Evolutionary conservation across 495 filamentous ascomycete genomes (phyloP), one percentile per base, ranked within the genome.

Genomic region (Talaromyces wortmannii): DNA sequence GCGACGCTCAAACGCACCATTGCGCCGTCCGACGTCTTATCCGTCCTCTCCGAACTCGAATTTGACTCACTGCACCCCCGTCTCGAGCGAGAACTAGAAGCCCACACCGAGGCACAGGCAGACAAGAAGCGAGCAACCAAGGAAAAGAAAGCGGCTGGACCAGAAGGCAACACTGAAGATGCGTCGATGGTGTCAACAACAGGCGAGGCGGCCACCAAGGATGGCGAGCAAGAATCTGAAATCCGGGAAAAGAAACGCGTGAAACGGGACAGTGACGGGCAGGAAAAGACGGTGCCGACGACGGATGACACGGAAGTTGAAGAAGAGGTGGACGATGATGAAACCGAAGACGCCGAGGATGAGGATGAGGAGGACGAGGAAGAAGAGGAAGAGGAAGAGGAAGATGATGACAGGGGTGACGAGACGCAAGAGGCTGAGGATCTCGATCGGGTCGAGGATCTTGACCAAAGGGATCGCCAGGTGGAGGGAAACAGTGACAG

Each of bases 1-100:
- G 76, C 72, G 46, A 80, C 78, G 13, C 81, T 85, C 60, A 88
- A 92, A 67, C 94, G 92, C 66, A 97, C 90, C 10, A 88, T 98
- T 57, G 83, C 82, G 59, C 90, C 92, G 0, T 69, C 80, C 43
- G 91, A 97, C 64, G 87, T 98, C 45, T 82, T 96, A 61, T 81
- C 81, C 30, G 92, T 91, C 1, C 73, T 98, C 3, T 80, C 84
- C 5, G 88, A 94, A 43, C 78, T 90, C 50, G 94, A 97, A 72
- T 91, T 91, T 61, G 86, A 84, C 17, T 81, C 81, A 40, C 92
- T 97, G 69, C 77, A 84, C 3, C 76, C 81, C 17, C 70, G 81
- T 7, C 66, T 86, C 6, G 80, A 85, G 57, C 77, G 76, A 6
- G 83, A 86, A 60, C 61, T 87, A 17, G 73, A 75, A 31, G 74